Evolutionary conservation across 2,329 filamentous ascomycete genomes (phyloP), one percentile per base, ranked within the genome.

Genomic region (Phaeomoniella chlamydospora): DNA sequence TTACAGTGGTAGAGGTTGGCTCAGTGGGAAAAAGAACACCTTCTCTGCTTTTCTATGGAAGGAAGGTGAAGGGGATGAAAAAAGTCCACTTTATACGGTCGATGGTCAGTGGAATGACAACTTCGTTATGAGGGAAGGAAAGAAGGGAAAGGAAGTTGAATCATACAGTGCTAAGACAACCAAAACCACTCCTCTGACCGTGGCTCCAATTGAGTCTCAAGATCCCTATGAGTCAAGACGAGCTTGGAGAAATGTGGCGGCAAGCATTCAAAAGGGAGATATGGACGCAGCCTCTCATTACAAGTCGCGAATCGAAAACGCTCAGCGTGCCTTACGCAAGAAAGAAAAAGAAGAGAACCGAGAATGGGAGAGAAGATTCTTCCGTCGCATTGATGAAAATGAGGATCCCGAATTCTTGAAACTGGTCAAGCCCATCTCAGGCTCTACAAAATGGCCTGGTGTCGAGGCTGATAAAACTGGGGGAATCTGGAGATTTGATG

Each of bases 21-120:
- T 98, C 6, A 86, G 80, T 32, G 90, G 88, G 45, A 93, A 93
- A 69, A 94, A 94, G 67, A 96, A 96, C 64, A 81, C 72, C 38
- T 85, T 96, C 55, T 74, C 67, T 10, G 88, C 86, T 11, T 68
- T 67, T 15, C 56, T 96, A 39, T 86, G 80, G 61, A 82, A 57
- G 60, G 75, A 62, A 42, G 72, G 67, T 42, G 58, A 75, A 61
- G 59, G 84, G 78, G 46, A 46, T 9, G 58, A 66, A 45, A 64
- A 78, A 82, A 36, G 70, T 74, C 41, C 65, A 79, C 34, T 94
- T 6, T 70, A 88, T 66, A 84, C 77, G n/a, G 69, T 80, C 29
- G 77, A 85, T 18, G 90, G 90, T 15, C 84, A 92, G 55, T 98
- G 90, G 90, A 26, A 18, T 11, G 17, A 29, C 17, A 31, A 37